Percentiles rank a stretch among this genome's conserved stretches.
Evolutionary conservation across 2,329 filamentous ascomycete species (phyloP).

Genomic region (Mollisia scopiformis): DNA sequence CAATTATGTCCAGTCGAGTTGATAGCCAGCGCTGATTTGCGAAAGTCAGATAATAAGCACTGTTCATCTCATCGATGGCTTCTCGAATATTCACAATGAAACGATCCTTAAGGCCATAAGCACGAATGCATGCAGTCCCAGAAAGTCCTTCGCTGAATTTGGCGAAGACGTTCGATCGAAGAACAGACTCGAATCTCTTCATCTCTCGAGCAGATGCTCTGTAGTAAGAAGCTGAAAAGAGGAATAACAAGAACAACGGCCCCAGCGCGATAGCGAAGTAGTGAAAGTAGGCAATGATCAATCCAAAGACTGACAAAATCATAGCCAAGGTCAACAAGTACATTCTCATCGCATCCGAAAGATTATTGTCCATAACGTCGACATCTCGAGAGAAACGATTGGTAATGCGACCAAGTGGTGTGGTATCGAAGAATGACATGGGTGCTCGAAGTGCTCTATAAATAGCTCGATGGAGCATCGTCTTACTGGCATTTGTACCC

Average conservation of each 20-base stretch:
- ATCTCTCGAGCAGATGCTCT: slow-evolving; percentile 89
- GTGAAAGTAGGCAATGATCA: slow-evolving; percentile 95
- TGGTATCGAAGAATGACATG: slow-evolving; percentile 97
- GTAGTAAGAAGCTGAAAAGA: slow-evolving; percentile 86
- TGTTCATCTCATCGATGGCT: slow-evolving; percentile 88
- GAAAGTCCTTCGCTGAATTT: slow-evolving; percentile 89
- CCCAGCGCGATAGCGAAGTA: slow-evolving; percentile 71
- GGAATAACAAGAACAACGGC: slow-evolving; percentile 74
- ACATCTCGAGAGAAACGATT: slow-evolving; percentile 97
- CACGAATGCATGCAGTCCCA: slow-evolving; percentile 82
- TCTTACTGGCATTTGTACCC: slow-evolving; percentile 80
- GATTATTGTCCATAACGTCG: slow-evolving; percentile 92
- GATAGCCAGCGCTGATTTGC: slow-evolving; percentile 95
- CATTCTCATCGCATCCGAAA: slow-evolving; percentile 90
- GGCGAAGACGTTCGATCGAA: slow-evolving; percentile 86
- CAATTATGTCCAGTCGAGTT: slow-evolving; percentile 81
- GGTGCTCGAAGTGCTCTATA: slow-evolving; percentile 71
- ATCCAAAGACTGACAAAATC: slow-evolving; percentile 80
- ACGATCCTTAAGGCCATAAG: slow-evolving; percentile 79
- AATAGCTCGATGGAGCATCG: slow-evolving; percentile 81
- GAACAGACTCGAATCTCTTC: slow-evolving; percentile 89
- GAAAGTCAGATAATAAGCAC: slow-evolving; percentile 93
- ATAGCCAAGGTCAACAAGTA: slow-evolving; percentile 84
- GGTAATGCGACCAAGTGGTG: slow-evolving; percentile 90
- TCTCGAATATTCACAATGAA: slow-evolving; percentile 72